phyloP scores from a whole-genome alignment of 202 grass and related monocot genomes.

The Brachypodium distachyon region DNA sequence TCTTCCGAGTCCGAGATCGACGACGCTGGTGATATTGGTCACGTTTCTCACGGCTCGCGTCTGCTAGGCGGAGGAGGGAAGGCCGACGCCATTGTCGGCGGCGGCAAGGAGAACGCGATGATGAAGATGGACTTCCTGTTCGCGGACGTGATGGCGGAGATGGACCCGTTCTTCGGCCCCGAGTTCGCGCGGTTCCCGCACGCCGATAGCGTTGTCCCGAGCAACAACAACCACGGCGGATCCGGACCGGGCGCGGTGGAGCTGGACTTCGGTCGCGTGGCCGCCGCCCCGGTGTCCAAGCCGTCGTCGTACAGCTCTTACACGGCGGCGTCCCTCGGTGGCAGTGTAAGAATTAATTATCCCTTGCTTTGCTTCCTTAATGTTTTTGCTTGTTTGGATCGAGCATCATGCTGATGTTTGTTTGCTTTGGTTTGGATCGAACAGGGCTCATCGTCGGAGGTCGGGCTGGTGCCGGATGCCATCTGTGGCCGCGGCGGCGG shows the following conservation, averaged over 20 bases:
- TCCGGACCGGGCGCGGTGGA: too few relatives aligned
- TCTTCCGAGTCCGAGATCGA: neutral
- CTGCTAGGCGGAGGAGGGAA: neutral
- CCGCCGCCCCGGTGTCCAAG: neutral
- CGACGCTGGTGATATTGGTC: constrained; percentile 11
- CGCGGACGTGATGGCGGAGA: constrained; percentile 27
- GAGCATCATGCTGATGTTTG: neutral
- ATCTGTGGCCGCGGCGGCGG: constrained; percentile 22
- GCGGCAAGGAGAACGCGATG: constrained; percentile 20
- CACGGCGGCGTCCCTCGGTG: constrained; percentile 42
- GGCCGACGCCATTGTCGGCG: neutral
- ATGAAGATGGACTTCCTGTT: constrained; percentile 36
- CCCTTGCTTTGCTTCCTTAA: too few relatives aligned
- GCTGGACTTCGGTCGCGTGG: constrained; percentile 9
- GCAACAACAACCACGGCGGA: neutral
- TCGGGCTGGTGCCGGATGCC: constrained; percentile 56
- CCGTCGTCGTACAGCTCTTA: constrained; percentile 51
- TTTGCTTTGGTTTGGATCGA: neutral
- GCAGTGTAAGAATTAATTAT: constrained; percentile 39
- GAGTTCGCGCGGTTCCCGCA: constrained; percentile 30
- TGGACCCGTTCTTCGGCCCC: constrained; percentile 50
- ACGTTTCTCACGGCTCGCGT: too few relatives aligned
- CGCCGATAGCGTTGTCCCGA: constrained; percentile 39
- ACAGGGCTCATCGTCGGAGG: constrained; percentile 72
- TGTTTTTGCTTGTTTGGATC: neutral